These are phyloP conservation scores for Nicotiana knightiana DNA, from an alignment of 257 asterid genomes.

Conservation along the genomic window DNA sequence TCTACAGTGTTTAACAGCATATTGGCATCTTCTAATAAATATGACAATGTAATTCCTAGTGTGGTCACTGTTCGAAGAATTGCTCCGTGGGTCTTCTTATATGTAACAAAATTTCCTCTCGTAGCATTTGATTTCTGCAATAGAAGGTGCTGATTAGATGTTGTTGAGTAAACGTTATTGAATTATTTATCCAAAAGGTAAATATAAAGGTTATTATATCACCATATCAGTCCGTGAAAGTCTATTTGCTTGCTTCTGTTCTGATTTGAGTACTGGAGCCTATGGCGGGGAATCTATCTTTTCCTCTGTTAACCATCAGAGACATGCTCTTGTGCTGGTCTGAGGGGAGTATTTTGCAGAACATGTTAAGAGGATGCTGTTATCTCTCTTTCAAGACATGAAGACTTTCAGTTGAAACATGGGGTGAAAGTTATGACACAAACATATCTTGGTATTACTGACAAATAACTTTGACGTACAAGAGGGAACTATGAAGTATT, in stretches of 20 bases:
- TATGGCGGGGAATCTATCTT: not conserved
- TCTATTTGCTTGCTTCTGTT: not conserved
- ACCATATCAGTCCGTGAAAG: not conserved
- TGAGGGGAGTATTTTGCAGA: not conserved
- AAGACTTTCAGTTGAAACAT: not conserved
- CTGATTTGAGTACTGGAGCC: not conserved
- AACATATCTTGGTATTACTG: not conserved
- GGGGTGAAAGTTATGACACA: not conserved
- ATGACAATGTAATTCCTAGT: not conserved
- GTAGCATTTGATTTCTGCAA: not conserved
- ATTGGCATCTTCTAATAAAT: not conserved
- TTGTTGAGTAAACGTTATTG: not conserved
- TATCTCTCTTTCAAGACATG: not conserved
- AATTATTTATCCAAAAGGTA: not conserved
- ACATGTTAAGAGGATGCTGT: not conserved
- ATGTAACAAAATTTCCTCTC: not conserved
- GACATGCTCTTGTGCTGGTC: not conserved
- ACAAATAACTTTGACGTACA: not conserved
- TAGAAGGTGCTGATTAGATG: not conserved
- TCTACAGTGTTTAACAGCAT: not conserved
- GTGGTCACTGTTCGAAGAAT: not conserved
- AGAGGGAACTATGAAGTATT: not conserved
- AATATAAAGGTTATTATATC: not conserved
- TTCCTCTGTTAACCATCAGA: not conserved
- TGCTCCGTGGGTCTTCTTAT: not conserved